Base-by-base conservation (phyloP, 495 filamentous ascomycete species). In the Friedmanniomyces simplex region DNA sequence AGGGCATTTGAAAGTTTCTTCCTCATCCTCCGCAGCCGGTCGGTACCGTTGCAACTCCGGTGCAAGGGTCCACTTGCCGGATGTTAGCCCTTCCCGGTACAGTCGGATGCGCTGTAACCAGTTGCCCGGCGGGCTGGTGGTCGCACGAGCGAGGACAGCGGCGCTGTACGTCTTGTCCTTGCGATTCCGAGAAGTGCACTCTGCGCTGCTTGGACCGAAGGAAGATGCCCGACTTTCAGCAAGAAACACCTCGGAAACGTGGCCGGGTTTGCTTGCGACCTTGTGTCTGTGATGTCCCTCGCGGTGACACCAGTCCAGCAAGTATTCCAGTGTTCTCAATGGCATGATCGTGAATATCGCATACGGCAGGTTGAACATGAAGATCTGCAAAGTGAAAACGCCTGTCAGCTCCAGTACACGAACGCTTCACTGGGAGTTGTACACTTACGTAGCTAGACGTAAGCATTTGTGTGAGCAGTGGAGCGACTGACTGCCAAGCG, bases 41-140 rank as follows among this genome's bases (percentile, higher is more conserved):
- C 21, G 60, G 4, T 70, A 66, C 24, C 65, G 67, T 58, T 73
- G 70, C n/a, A 80, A 67, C 54, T 79, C 69, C 21, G 75, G 54
- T 5, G 74, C 76, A 59, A 78, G 78, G 46, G 66, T 58, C 79
- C 79, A 82, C 30, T 57, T 64, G 0, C 61, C 62, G 0, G 56
- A 18, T 10, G 69, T 54, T 0, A 77, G 67, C 1, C 70, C 67
- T 20, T 82, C 71, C 49, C 77, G 74, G 64, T 82, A 82, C 70
- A 79, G 18, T 54, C 66, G 50, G 70, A 74, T 72, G 69, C 78
- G 65, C 73, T 73, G 52, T 66, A 52, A 50, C 63, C 63, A 67
- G 42, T 57, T 56, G 22, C 55, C 65, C 14, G 59, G 56, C n/a
- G 25, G 20, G 12, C 39, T 32, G 8, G 55, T 36, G 4, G 16